A percentile compares a stretch with the other conserved stretches of the same genome.
Conservation (phyloP, 2,329 filamentous ascomycete genomes). For the Ophiosphaerella narmari region DNA sequence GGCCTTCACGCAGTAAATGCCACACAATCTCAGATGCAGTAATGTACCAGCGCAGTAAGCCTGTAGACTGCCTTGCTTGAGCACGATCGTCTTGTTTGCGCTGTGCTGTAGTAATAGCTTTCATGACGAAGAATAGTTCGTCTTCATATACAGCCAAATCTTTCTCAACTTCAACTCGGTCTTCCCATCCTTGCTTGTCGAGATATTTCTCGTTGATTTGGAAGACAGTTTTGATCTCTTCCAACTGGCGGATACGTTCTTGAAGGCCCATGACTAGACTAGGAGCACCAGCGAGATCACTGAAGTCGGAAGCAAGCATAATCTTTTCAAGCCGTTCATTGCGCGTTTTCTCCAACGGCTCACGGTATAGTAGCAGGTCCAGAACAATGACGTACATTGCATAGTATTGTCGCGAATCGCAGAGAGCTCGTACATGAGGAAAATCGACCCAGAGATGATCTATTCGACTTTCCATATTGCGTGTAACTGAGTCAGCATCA, state of each 20-base stretch:
- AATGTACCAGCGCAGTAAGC: slow-evolving; percentile 88
- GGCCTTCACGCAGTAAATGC: slow-evolving; percentile 88
- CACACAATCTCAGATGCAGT: slow-evolving; percentile 95
- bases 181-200: slow-evolving; percentile 88
- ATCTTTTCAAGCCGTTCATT: slow-evolving; percentile 97
- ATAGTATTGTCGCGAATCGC: slow-evolving; percentile 97
- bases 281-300: slow-evolving; percentile 89
- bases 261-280: slow-evolving; percentile 92
- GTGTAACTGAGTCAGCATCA: slow-evolving; percentile 55
- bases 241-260: slow-evolving; percentile 87
- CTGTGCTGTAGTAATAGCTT: slow-evolving; percentile 96
- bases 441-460: slow-evolving; percentile 98
- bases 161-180: slow-evolving; percentile 83
- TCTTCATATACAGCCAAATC: slow-evolving; percentile 91
- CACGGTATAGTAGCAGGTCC: slow-evolving; percentile 92
- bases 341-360: slow-evolving; percentile 95
- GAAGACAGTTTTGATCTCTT: slow-evolving; percentile 96
- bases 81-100: slow-evolving; percentile 73
- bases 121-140: slow-evolving; percentile 99
- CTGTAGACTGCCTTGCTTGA: slow-evolving; percentile 70
- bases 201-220: slow-evolving; percentile 87
- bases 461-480: slow-evolving; percentile 75
- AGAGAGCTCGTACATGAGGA: slow-evolving; percentile 89
- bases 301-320: slow-evolving; percentile 98
- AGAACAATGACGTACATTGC: slow-evolving; percentile 97